Conservation (phyloP, 345 rosid species). For the Ceriops tagal region DNA sequence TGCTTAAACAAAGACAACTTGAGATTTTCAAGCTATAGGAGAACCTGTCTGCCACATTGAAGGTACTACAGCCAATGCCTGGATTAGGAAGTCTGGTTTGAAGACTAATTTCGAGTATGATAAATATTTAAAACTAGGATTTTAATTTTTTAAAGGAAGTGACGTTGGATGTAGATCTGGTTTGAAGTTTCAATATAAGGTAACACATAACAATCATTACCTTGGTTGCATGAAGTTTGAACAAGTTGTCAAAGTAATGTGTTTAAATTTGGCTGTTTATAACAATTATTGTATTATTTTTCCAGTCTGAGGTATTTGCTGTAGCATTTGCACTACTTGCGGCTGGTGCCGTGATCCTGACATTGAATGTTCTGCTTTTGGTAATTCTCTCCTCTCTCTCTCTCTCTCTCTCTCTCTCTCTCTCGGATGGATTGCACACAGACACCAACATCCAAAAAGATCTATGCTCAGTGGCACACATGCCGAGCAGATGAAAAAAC, state of each 20-base stretch:
- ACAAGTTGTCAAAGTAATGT: background rate
- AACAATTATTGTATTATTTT: conserved; percentile 11
- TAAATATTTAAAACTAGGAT: background rate
- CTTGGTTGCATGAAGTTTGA: background rate
- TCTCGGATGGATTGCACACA: background rate
- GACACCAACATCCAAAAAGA: too few relatives aligned
- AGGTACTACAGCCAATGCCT: too few relatives aligned
- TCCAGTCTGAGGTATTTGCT: conserved; percentile 90
- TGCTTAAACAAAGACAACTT: background rate
- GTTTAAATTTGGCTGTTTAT: background rate
- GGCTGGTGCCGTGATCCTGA: conserved; percentile 90
- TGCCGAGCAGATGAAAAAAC: too few relatives aligned
- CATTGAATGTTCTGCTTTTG: conserved; percentile 85
- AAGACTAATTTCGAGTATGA: too few relatives aligned
- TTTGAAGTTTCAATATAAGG: background rate
- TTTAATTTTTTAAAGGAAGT: background rate
- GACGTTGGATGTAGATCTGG: background rate
- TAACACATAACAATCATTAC: too few relatives aligned
- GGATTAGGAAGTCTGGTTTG: too few relatives aligned
- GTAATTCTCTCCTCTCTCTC: conserved; percentile 34
- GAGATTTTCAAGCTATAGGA: background rate
- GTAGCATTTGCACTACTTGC: conserved; percentile 98
- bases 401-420: conserved; percentile 4
- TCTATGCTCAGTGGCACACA: too few relatives aligned
- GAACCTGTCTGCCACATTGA: too few relatives aligned